phyloP scores from a whole-genome alignment of 345 rosid species.

The Lepidium sativum region DNA sequence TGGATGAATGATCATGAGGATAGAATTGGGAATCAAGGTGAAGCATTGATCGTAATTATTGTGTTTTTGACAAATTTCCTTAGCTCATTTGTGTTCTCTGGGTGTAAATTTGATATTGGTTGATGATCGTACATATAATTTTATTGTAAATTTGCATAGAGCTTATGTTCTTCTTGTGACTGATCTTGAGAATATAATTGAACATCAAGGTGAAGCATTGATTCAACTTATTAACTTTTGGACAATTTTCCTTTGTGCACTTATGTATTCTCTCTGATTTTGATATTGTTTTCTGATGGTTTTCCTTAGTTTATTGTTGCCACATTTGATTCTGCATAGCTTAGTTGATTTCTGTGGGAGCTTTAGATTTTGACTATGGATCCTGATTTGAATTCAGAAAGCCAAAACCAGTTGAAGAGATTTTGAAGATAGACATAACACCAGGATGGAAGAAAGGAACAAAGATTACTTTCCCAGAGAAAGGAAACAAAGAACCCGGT shows the following conservation, averaged over 20 bases:
- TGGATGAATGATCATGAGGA: neutral
- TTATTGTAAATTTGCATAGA: neutral
- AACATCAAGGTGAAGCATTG: neutral
- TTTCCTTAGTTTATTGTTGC: neutral
- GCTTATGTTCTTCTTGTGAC: neutral
- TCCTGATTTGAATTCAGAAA: conserved; percentile 27
- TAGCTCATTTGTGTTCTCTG: too few relatives aligned
- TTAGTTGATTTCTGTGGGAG: neutral
- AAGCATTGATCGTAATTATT: neutral
- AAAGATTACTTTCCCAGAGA: conserved; percentile 70
- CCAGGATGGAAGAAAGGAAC: conserved; percentile 93
- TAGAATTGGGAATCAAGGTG: neutral
- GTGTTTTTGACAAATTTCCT: neutral
- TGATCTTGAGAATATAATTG: neutral
- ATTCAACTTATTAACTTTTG: neutral
- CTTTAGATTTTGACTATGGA: neutral
- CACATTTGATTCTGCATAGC: neutral
- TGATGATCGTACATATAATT: neutral
- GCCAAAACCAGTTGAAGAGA: conserved; percentile 58
- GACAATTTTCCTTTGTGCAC: too few relatives aligned
- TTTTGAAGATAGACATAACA: conserved; percentile 51
- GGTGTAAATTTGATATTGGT: too few relatives aligned
- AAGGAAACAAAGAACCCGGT: conserved; percentile 67
- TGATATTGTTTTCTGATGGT: neutral
- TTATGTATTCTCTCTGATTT: too few relatives aligned